phyloP scores from a whole-genome alignment of 1,139 yeast species.

The Suhomyces bribrorum region DNA sequence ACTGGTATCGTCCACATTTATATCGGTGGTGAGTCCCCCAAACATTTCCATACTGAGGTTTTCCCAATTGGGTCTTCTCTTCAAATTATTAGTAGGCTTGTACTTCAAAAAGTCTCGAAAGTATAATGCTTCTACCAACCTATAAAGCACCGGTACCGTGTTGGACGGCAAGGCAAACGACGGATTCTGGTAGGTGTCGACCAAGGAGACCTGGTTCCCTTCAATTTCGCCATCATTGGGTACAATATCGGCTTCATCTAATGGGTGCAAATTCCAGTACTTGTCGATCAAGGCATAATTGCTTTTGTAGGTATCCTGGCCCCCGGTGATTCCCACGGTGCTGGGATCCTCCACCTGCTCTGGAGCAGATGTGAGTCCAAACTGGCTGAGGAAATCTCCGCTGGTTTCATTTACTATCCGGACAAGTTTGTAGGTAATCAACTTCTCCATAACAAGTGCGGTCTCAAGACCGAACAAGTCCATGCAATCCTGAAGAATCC shows the following conservation, averaged over 20 bases:
- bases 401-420: slow-evolving; percentile 24
- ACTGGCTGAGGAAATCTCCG: slow-evolving; percentile 33
- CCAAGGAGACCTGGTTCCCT: slow-evolving; percentile 13
- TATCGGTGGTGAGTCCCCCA: slow-evolving; percentile 38
- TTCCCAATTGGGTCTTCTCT: slow-evolving; percentile 48
- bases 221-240: slow-evolving; percentile 13
- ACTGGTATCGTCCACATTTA: slow-evolving; percentile 34
- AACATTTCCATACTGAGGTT: slow-evolving; percentile 43
- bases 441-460: slow-evolving; percentile 29
- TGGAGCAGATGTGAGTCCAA: slow-evolving; percentile 14
- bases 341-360: slow-evolving; percentile 7
- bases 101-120: slow-evolving; percentile 46
- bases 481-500: slow-evolving; percentile 49
- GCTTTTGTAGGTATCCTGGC: slow-evolving; percentile 32
- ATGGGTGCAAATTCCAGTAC: slow-evolving; percentile 50
- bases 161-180: slow-evolving; percentile 55
- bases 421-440: slow-evolving; percentile 29
- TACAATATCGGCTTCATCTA: slow-evolving; percentile 18
- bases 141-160: slow-evolving; percentile 49
- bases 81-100: slow-evolving; percentile 43
- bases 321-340: slow-evolving; percentile 35
- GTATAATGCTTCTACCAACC: slow-evolving; percentile 55
- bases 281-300: slow-evolving; percentile 43
- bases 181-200: slow-evolving; percentile 41
- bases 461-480: slow-evolving; percentile 62